phyloP scores from a whole-genome alignment of 805 yeast species.

The Hanseniaspora hatyaiensis region DNA sequence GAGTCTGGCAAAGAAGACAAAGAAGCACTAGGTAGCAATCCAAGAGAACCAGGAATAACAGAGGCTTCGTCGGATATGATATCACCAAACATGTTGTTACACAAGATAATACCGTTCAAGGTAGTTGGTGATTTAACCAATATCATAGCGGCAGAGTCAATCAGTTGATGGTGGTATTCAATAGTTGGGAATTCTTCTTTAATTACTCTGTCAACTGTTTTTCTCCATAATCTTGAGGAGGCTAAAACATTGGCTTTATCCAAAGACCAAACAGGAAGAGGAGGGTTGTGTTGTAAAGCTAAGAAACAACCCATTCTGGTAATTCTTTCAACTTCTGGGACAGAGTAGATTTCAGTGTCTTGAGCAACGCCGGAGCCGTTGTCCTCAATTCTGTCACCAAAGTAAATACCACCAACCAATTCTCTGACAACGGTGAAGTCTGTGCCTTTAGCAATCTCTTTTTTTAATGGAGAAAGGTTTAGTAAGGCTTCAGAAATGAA shows the following conservation, averaged over 20 bases:
- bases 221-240: slow-evolving; percentile 91
- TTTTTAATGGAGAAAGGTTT: slow-evolving; percentile 76
- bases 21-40: slow-evolving; percentile 88
- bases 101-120: slow-evolving; percentile 83
- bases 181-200: slow-evolving; percentile 82
- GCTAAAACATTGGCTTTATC: slow-evolving; percentile 98
- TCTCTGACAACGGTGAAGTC: slow-evolving; percentile 90
- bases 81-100: slow-evolving; percentile 96
- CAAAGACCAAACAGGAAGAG: slow-evolving; percentile 87
- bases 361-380: slow-evolving; percentile 68
- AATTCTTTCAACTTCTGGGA: slow-evolving; percentile 85
- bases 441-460: slow-evolving; percentile 78
- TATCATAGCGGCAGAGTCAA: slow-evolving; percentile 98
- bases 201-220: slow-evolving; percentile 76
- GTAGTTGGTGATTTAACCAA: slow-evolving; percentile 81
- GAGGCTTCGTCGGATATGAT: slow-evolving; percentile 96
- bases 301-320: slow-evolving; percentile 97
- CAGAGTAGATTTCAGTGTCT: slow-evolving; percentile 88
- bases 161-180: slow-evolving; percentile 80
- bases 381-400: slow-evolving; percentile 91
- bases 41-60: slow-evolving; percentile 94
- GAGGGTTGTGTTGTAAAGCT: slow-evolving; percentile 88
- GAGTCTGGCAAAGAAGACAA: slow-evolving; percentile 94
- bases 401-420: slow-evolving; percentile 94
- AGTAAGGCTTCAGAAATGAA: slow-evolving; percentile 77